A percentile compares a stretch with the other conserved stretches of the same genome.
Evolutionary conservation across 2,329 filamentous ascomycete species (phyloP).

Genomic region (Cephalotrichum gorgonifer): DNA sequence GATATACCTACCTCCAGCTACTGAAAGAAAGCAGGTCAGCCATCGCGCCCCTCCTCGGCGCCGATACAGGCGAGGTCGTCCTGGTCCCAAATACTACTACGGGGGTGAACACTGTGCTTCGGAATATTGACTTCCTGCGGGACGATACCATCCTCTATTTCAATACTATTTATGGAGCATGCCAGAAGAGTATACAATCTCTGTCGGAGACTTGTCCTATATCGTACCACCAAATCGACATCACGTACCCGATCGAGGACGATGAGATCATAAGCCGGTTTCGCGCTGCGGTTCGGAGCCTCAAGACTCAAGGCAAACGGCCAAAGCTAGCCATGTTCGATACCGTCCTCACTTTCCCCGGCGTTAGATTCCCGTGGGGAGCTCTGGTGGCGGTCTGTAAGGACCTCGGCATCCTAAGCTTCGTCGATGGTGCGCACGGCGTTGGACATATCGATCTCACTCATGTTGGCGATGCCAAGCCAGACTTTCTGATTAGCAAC

Average conservation of each 20-base stretch:
- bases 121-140: slow-evolving; percentile 55
- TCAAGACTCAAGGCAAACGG: slow-evolving; percentile 45
- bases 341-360: slow-evolving; percentile 67
- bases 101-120: slow-evolving; percentile 66
- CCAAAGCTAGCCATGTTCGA: slow-evolving; percentile 66
- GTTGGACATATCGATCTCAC: slow-evolving; percentile 63
- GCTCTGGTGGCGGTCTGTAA: slow-evolving; percentile 52
- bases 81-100: slow-evolving; percentile 75
- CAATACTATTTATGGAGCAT: slow-evolving; percentile 66
- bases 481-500: slow-evolving; percentile 82
- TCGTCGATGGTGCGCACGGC: slow-evolving; percentile 78
- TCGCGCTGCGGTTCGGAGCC: slow-evolving; percentile 40
- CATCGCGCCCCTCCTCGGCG: slow-evolving; percentile 56
- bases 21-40: slow-evolving; percentile 56
- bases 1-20: slow-evolving; percentile 50
- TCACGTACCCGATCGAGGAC: slow-evolving; percentile 64
- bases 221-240: slow-evolving; percentile 36
- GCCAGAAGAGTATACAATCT: slow-evolving; percentile 61
- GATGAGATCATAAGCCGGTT: slow-evolving; percentile 54
- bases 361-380: slow-evolving; percentile 71
- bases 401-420: slow-evolving; percentile 56
- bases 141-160: slow-evolving; percentile 76
- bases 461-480: slow-evolving; percentile 40
- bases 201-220: slow-evolving; percentile 26
- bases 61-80: slow-evolving; percentile 55